Conservation (phyloP, 495 filamentous ascomycete genomes). For the Penicillium bialowiezense region DNA sequence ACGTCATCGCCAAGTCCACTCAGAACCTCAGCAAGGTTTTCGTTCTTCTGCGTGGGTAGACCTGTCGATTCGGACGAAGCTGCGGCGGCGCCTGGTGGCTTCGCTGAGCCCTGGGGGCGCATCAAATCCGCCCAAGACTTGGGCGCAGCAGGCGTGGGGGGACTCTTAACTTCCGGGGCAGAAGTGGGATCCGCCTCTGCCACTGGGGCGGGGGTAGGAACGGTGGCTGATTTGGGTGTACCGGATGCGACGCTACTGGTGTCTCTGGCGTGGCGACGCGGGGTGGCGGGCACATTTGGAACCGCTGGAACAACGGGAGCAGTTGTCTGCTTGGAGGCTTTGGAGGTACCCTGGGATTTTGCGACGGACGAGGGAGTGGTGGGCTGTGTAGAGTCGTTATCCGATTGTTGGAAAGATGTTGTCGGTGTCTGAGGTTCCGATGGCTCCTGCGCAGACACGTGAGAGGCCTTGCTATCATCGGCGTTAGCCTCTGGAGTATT, state of each 20-base stretch:
- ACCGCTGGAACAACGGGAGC: conserved; percentile 66
- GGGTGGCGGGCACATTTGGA: conserved; percentile 50
- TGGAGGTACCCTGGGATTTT: conserved; percentile 39
- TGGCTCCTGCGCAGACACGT: conserved; percentile 32
- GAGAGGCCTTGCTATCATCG: conserved; percentile 14
- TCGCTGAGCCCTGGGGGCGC: conserved; percentile 44
- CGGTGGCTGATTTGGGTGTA: conserved; percentile 29
- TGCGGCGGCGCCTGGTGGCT: conserved; percentile 17
- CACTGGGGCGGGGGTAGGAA: conserved; percentile 17
- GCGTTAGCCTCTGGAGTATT: conserved; percentile 21
- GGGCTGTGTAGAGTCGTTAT: conserved; percentile 64
- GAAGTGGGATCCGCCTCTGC: no score
- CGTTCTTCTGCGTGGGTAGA: conserved; percentile 48
- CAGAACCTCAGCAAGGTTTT: conserved; percentile 70
- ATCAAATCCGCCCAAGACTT: conserved; percentile 82
- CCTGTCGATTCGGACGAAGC: conserved; percentile 43
- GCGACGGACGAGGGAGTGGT: conserved; percentile 63
- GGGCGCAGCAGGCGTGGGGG: conserved; percentile 45
- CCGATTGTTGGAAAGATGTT: conserved; percentile 64
- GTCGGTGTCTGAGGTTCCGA: conserved; percentile 65
- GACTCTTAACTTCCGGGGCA: conserved; percentile 31
- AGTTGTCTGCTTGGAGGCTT: conserved; percentile 46
- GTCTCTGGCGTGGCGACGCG: conserved; percentile 43
- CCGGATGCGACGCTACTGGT: conserved; percentile 37
- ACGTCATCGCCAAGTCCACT: conserved; percentile 60